Evolutionary conservation across 345 rosid genomes (phyloP), one percentile per base, ranked within the genome.

Genomic region (Streptanthus diversifolius): DNA sequence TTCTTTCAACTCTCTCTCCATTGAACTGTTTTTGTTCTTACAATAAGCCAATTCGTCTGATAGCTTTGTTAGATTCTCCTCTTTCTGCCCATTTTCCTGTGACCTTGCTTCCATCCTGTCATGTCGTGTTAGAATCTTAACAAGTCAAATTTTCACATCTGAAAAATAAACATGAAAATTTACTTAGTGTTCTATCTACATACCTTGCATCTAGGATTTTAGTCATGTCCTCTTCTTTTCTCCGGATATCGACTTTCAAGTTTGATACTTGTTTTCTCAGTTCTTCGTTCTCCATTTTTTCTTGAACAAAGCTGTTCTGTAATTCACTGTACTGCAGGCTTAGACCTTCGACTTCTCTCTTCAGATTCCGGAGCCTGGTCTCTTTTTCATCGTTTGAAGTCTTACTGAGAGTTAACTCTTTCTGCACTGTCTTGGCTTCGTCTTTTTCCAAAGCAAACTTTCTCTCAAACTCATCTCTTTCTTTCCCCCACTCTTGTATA

Each of bases 1-100:
- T 48, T 95, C 98, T 81, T 85, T 92, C 74, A 95, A 81, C 80
- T 95, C 98, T 58, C 77, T 71, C 74, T 88, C 98, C 96, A 90
- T 92, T 5, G 71, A 40, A 74, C 73, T 78, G 78, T 90, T 95
- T 83, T 77, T 87, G 73, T 90, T 92, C 79, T 74, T 85, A 40
- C 84, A 73, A 14, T 74, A 60, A 17, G 73, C 80, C 74, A 85
- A 57, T 67, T 87, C 90, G 14, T 67, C 79, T 67, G 74, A 69
- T 73, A 85, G 33, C 75, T 85, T 85, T 13, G 76, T 22, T 17
- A 69, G 55, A 63, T 59, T 81, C 74, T 68, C 70, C 25, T 77
- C 83, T 58, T 72, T 73, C 55, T 72, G 64, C 56, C 75, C 73
- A 30, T 21, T 43, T 79, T 76, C 71, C 36, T 70, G 43, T 37